Percentiles rank a stretch among this genome's conserved stretches.
Conservation (phyloP, 176 grass and related monocot species). For the Aegilops tauschii region DNA sequence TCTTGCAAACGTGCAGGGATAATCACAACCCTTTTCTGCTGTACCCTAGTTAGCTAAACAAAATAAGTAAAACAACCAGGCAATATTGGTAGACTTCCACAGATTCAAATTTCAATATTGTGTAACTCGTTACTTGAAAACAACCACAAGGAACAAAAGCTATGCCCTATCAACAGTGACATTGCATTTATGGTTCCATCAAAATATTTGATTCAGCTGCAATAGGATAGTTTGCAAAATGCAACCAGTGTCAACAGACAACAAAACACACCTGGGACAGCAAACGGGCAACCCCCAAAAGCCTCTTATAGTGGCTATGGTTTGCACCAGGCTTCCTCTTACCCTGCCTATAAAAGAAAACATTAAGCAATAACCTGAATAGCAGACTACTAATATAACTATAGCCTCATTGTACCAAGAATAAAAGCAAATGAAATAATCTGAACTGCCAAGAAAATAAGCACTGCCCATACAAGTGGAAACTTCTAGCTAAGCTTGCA, state of each 20-base stretch:
- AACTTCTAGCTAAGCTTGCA: background rate
- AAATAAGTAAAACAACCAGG: background rate
- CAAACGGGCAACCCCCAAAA: too few relatives aligned
- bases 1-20: background rate
- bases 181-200: background rate
- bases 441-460: background rate
- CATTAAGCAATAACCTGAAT: background rate
- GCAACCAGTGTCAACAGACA: background rate
- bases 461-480: background rate
- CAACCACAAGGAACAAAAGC: background rate
- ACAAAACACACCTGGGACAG: background rate
- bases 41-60: background rate
- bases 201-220: constrained; percentile 3
- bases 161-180: background rate
- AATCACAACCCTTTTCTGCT: background rate
- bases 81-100: background rate
- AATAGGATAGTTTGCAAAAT: background rate
- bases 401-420: background rate
- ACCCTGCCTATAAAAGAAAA: constrained; percentile 39
- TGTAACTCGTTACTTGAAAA: background rate
- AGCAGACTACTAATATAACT: background rate
- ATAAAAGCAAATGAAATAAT: background rate
- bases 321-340: constrained; percentile 33
- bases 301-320: too few relatives aligned
- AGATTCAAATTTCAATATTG: background rate